Evolutionary conservation across 2,329 filamentous ascomycete genomes (phyloP).

Genomic region (Penicillium freii): DNA sequence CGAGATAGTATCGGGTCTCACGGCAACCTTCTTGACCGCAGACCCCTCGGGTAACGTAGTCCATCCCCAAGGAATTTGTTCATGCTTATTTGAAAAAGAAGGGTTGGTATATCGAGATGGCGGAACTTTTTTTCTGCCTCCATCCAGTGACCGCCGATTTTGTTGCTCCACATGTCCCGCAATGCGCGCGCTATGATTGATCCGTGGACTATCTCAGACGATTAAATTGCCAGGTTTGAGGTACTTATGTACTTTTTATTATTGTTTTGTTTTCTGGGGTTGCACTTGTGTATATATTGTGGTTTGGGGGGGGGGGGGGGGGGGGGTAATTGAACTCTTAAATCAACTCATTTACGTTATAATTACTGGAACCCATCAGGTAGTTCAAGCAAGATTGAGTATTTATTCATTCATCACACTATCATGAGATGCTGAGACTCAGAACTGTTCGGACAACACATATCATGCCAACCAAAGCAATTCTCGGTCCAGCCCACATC

Average conservation of each 20-base stretch:
- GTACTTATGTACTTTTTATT: not conserved
- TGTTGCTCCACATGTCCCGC: conserved; percentile 7
- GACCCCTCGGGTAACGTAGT: conserved; percentile 46
- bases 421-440: conserved; percentile 39
- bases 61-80: conserved; percentile 35
- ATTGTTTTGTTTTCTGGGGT: not conserved
- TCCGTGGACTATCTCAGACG: not conserved
- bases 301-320: not conserved
- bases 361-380: not conserved
- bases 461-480: conserved; percentile 39
- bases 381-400: conserved; percentile 13
- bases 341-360: not conserved
- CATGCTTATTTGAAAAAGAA: conserved; percentile 28
- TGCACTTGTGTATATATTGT: not conserved
- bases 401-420: conserved; percentile 40
- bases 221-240: not conserved
- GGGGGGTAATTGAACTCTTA: not conserved
- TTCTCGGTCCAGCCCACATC: conserved; percentile 36
- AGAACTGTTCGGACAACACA: conserved; percentile 35
- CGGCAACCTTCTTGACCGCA: conserved; percentile 66
- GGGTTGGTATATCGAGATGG: conserved; percentile 1
- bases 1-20: conserved; percentile 67
- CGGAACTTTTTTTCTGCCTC: conserved; percentile 25
- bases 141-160: conserved; percentile 21
- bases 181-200: conserved; percentile 2